These are phyloP conservation scores for Stylosanthes scabra DNA, from an alignment of 331 rosid genomes.

Conservation along the genomic window DNA sequence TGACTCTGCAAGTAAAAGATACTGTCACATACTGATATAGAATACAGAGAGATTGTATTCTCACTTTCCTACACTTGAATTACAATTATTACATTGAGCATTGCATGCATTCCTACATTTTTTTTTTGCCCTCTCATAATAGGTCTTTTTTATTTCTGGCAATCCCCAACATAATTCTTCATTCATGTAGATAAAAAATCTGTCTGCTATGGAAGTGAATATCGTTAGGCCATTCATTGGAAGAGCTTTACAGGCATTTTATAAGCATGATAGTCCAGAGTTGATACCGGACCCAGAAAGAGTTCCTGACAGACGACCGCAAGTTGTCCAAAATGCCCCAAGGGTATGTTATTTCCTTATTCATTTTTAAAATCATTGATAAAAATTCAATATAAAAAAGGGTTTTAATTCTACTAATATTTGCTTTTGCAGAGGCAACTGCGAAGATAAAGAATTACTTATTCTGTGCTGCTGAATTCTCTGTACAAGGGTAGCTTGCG, in stretches of 20 bases:
- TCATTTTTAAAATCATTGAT: not conserved
- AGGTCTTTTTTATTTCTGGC: not conserved
- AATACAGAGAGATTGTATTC: not conserved
- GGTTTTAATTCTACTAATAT: constrained; percentile 18
- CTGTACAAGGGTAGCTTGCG: constrained; percentile 14
- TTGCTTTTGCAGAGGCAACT: constrained; percentile 71
- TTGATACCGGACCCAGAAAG: constrained; percentile 82
- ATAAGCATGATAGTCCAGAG: constrained; percentile 83
- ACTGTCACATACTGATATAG: not conserved
- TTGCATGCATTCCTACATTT: constrained; percentile 10
- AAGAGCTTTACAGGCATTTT: constrained; percentile 87
- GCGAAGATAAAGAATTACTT: constrained; percentile 46
- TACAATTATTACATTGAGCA: constrained; percentile 7
- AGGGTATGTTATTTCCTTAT: constrained; percentile 59
- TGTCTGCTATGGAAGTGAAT: constrained; percentile 98
- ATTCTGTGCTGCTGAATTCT: constrained; percentile 29
- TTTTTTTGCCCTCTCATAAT: constrained; percentile 12
- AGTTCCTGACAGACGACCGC: constrained; percentile 63
- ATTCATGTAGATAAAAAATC: constrained; percentile 74
- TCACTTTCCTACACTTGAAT: not conserved
- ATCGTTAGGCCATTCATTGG: constrained; percentile 92
- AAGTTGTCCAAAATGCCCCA: constrained; percentile 61
- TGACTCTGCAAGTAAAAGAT: not conserved
- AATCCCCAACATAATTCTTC: constrained; percentile 31
- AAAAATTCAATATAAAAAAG: not conserved